Evolutionary conservation across 768 basidiomycete species (phyloP), one percentile per base, ranked within the genome.

Genomic region (Fomitopsis pulvina): DNA sequence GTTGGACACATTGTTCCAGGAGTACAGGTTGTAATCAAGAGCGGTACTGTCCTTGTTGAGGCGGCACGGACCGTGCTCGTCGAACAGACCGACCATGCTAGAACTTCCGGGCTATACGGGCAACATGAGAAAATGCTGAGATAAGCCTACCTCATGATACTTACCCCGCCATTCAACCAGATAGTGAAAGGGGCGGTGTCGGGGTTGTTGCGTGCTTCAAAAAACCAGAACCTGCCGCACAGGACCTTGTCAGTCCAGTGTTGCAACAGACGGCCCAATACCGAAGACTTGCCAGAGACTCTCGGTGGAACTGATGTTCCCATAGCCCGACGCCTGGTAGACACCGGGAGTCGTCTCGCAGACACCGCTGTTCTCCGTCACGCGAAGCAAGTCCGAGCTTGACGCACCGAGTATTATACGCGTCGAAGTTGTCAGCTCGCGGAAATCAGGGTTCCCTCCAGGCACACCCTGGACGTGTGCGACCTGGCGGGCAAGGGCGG

Each of bases 301-400:
- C 58, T 81, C 63, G n/a, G 66, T 70, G 1, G 75, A 62, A 1
- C 75, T 73, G 14, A 84, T 57, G 61, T 85, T 81, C 3, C 74
- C 82, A 60, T 84, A 85, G 0, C 82, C 81, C 4, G 81, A 79
- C 0, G 77, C 81, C 57, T 80, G 78, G 54, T 69, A 77, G 1
- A 83, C 80, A n/a, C 74, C 77, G 16, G 73, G 71, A 0, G 80
- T 81, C 0, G 78, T 82, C 65, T 83, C 82, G 61, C 82, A 84
- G 29, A 83, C 61, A 9, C 80, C 79, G 5, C 80, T 80, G 55
- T 83, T 83, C 56, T 83, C 77, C 2, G 73, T 70, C 12, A 78
- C 69, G 6, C 81, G 75, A 27, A 83, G 70, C 39, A 41, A 26
- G 26, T 25, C 39, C 25, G 48, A 24, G 6, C 37, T 27, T 4